phyloP scores from a whole-genome alignment of 768 basidiomycete genomes.

The Obba rivulosa region DNA sequence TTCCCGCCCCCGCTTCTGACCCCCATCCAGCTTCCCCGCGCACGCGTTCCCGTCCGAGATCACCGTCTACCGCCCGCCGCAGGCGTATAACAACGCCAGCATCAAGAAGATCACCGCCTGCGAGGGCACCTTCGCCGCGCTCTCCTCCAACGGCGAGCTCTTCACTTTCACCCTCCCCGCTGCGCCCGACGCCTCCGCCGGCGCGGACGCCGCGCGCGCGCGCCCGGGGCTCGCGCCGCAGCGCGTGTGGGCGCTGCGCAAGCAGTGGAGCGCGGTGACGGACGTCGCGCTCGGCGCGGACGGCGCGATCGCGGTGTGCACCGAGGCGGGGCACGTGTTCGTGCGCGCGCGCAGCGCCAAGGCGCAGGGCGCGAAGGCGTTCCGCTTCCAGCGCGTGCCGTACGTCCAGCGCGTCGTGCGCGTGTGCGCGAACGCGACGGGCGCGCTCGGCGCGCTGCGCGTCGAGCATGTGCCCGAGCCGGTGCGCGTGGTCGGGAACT shows the following conservation, averaged over 20 bases:
- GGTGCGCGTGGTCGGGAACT: conserved; percentile 51
- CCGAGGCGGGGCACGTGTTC: conserved; percentile 92
- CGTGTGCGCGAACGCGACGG: conserved; percentile 77
- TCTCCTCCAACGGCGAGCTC: conserved; percentile 85
- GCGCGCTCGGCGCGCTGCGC: conserved; percentile 82
- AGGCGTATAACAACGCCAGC: conserved; percentile 59
- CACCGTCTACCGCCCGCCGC: conserved; percentile 76
- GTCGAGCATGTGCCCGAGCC: conserved; percentile 59
- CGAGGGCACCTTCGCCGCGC: conserved; percentile 76
- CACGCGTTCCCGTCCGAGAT: conserved; percentile 75
- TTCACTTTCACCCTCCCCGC: conserved; percentile 66
- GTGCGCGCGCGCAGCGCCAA: conserved; percentile 53
- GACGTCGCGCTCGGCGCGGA: conserved; percentile 89
- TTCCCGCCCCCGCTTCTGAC: not conserved
- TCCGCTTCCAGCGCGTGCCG: conserved; percentile 77
- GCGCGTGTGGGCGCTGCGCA: conserved; percentile 84
- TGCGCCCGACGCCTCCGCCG: conserved; percentile 27
- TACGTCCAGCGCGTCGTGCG: conserved; percentile 79
- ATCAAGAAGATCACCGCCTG: conserved; percentile 78
- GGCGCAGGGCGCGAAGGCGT: conserved; percentile 37
- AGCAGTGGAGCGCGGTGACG: conserved; percentile 79
- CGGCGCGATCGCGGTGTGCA: conserved; percentile 87
- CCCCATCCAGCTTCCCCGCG: conserved; percentile 59
- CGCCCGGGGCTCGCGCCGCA: conserved; percentile 64
- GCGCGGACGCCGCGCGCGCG: conserved; percentile 16